These are phyloP conservation scores for Quercus bicolor DNA, from an alignment of 306 rosid genomes.

Conservation along the genomic window DNA sequence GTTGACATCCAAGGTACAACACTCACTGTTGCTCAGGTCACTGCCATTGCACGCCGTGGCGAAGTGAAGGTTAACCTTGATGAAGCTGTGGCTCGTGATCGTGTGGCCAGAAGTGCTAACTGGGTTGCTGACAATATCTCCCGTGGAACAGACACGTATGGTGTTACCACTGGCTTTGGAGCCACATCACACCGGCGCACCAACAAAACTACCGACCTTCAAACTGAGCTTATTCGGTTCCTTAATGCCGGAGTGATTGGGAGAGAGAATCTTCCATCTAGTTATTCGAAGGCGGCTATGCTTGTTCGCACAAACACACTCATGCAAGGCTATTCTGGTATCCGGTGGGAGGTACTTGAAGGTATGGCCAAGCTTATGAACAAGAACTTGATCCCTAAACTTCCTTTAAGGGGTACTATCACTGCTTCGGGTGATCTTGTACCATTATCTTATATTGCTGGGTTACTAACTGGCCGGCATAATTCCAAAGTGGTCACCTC, in stretches of 20 bases:
- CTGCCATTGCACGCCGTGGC: conserved; percentile 28
- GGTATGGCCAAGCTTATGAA: conserved; percentile 33
- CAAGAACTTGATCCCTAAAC: conserved; percentile 28
- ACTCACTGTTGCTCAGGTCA: conserved; percentile 28
- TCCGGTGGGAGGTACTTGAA: conserved; percentile 31
- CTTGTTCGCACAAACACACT: conserved; percentile 34
- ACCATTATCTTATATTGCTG: conserved; percentile 39
- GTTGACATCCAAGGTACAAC: conserved; percentile 30
- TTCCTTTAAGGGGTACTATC: conserved; percentile 35
- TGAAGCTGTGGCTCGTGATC: conserved; percentile 19
- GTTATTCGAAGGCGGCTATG: conserved; percentile 33
- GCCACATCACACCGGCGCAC: conserved; percentile 37
- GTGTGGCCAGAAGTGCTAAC: conserved; percentile 30
- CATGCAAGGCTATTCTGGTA: conserved; percentile 41
- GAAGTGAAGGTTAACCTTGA: conserved; percentile 23
- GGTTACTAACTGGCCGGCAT: conserved; percentile 29
- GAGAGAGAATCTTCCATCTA: conserved; percentile 19
- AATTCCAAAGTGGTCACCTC: conserved; percentile 28
- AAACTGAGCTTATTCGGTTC: conserved; percentile 37
- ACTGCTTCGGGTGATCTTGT: conserved; percentile 44
- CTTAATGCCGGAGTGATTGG: conserved; percentile 37
- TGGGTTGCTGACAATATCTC: conserved; percentile 30
- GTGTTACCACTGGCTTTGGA: conserved; percentile 40
- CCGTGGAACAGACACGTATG: conserved; percentile 28
- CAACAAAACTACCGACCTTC: conserved; percentile 24